Percentiles rank a stretch among this genome's conserved stretches.
Conservation (phyloP, 257 asterid genomes). For the Scutellaria barbata region DNA sequence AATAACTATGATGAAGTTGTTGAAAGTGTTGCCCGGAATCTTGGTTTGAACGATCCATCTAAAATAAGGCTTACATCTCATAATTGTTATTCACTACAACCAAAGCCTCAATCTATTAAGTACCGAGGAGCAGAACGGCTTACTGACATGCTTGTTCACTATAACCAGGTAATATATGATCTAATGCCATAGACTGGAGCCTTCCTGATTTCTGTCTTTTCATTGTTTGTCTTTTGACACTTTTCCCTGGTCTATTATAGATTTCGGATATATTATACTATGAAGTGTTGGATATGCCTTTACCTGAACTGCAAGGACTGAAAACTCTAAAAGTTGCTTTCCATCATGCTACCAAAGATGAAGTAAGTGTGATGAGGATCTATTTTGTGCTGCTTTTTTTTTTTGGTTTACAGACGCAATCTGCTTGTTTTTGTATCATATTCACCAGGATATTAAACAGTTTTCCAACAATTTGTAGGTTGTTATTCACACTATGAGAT, state of each 20-base stretch:
- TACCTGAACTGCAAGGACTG: slow-evolving; percentile 90
- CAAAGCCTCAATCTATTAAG: slow-evolving; percentile 81
- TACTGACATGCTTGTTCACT: slow-evolving; percentile 87
- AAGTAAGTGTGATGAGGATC: slow-evolving; percentile 53
- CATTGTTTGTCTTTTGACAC: slow-evolving; percentile 25
- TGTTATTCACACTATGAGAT: slow-evolving; percentile 68
- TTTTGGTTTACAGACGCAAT: not conserved
- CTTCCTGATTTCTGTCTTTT: slow-evolving; percentile 7
- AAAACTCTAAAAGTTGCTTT: slow-evolving; percentile 91
- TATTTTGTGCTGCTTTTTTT: not conserved
- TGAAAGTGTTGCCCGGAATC: slow-evolving; percentile 71
- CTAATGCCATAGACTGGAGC: slow-evolving; percentile 1
- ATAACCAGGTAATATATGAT: slow-evolving; percentile 68
- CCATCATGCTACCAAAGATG: slow-evolving; percentile 84
- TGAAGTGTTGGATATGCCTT: slow-evolving; percentile 91
- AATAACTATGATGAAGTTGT: slow-evolving; percentile 85
- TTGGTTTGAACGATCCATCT: slow-evolving; percentile 77
- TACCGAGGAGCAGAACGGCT: slow-evolving; percentile 74
- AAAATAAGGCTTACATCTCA: slow-evolving; percentile 88
- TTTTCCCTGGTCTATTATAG: slow-evolving; percentile 43
- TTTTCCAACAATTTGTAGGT: slow-evolving; percentile 55
- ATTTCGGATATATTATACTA: slow-evolving; percentile 86
- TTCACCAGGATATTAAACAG: slow-evolving; percentile 24
- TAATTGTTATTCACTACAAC: slow-evolving; percentile 91
- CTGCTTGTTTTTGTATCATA: slow-evolving; percentile 20